These are phyloP conservation scores for Coemansia sp. DNA, from an alignment of 192 early-diverging fungal species.

Conservation along the genomic window DNA sequence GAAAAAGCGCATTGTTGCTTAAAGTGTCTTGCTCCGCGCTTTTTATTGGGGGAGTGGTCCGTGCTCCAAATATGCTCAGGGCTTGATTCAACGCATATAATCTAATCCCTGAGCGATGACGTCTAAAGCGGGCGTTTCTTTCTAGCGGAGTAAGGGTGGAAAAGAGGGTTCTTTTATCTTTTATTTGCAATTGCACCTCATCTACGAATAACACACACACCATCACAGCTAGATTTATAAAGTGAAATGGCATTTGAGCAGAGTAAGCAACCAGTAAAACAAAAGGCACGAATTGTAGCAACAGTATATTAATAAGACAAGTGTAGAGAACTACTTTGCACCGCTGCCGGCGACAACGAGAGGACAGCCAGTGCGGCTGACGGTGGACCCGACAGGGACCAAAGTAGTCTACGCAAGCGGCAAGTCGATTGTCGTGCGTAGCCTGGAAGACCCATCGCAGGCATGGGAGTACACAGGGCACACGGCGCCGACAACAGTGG, in stretches of 20 bases:
- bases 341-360: slow-evolving; percentile 74
- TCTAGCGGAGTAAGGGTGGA: too few species aligned
- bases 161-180: too few species aligned
- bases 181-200: too few species aligned
- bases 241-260: slow-evolving; percentile 36
- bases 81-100: too few species aligned
- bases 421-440: slow-evolving; percentile 80
- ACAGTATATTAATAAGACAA: neutral
- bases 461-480: slow-evolving; percentile 81
- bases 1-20: too few species aligned
- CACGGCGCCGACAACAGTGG: slow-evolving; percentile 72
- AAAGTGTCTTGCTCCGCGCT: too few species aligned
- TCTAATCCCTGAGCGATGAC: too few species aligned
- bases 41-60: too few species aligned
- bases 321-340: slow-evolving; percentile 57
- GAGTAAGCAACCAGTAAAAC: slow-evolving; percentile 23
- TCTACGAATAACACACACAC: too few species aligned
- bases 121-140: too few species aligned
- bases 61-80: too few species aligned
- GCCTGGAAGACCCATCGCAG: slow-evolving; percentile 52
- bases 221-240: too few species aligned
- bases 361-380: slow-evolving; percentile 77
- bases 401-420: slow-evolving; percentile 89
- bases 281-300: neutral
- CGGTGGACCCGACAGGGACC: slow-evolving; percentile 78